Conservation (phyloP, 2,329 filamentous ascomycete genomes). For the Tothia fuscella region DNA sequence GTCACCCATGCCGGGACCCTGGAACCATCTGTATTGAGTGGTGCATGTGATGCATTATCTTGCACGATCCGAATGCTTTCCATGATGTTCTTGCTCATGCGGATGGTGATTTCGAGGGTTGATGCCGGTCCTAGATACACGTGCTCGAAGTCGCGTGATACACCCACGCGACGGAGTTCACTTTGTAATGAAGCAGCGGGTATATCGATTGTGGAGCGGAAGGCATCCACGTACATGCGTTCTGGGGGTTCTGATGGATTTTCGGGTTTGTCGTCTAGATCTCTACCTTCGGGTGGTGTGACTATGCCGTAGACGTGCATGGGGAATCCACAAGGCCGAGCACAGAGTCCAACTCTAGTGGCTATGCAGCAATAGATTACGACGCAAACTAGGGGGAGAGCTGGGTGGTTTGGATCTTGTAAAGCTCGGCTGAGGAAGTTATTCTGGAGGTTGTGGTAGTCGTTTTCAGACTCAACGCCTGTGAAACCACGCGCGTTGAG, state of each 20-base stretch:
- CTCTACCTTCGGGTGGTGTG: conserved; percentile 31
- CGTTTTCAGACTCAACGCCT: conserved; percentile 54
- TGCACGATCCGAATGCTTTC: conserved; percentile 46
- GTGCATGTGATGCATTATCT: conserved; percentile 1
- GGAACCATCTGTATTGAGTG: neutral
- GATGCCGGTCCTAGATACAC: conserved; percentile 46
- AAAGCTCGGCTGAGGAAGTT: conserved; percentile 79
- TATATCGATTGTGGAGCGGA: conserved; percentile 57
- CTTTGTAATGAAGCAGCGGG: conserved; percentile 44
- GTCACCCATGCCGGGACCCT: conserved; percentile 1
- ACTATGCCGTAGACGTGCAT: conserved; percentile 78
- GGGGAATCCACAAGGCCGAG: conserved; percentile 69
- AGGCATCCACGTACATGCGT: conserved; percentile 77
- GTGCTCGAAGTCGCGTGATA: conserved; percentile 31
- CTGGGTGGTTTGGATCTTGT: conserved; percentile 59
- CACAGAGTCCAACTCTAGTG: conserved; percentile 59
- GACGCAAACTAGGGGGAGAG: conserved; percentile 74
- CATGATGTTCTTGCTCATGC: conserved; percentile 71
- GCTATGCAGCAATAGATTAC: conserved; percentile 79
- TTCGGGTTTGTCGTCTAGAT: conserved; percentile 27
- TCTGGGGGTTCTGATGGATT: conserved; percentile 14
- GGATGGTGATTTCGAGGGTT: conserved; percentile 56
- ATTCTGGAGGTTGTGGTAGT: conserved; percentile 71
- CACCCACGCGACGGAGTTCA: conserved; percentile 45
- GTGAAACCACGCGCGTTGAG: conserved; percentile 56